These are phyloP conservation scores for Tetrapisispora arboricola DNA, from an alignment of 805 yeast genomes.

Conservation along the genomic window DNA sequence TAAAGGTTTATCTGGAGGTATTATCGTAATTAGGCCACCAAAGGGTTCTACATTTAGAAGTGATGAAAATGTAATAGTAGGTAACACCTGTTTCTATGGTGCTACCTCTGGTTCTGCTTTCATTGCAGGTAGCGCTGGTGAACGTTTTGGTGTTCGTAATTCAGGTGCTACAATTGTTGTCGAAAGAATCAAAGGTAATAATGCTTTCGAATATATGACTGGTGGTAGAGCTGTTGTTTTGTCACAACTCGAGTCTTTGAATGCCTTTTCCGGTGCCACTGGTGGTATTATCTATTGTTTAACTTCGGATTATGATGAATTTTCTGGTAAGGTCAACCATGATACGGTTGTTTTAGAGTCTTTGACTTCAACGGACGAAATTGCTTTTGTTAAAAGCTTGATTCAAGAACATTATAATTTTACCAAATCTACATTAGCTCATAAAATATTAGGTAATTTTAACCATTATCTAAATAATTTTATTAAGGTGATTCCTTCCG, in stretches of 20 bases:
- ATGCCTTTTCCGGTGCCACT: constrained; percentile 88
- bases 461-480: constrained; percentile 80
- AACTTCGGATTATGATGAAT: constrained; percentile 84
- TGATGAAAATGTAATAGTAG: constrained; percentile 91
- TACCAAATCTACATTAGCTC: constrained; percentile 88
- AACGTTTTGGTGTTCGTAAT: constrained; percentile 95
- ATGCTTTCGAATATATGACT: constrained; percentile 98
- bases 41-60: constrained; percentile 74
- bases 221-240: constrained; percentile 96
- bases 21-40: constrained; percentile 87
- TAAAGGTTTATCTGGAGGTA: constrained; percentile 94
- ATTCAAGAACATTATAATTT: constrained; percentile 93
- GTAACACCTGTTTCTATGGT: constrained; percentile 96
- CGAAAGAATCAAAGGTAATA: constrained; percentile 91
- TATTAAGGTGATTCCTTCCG: constrained; percentile 87
- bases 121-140: constrained; percentile 96
- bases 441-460: constrained; percentile 71
- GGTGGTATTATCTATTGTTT: constrained; percentile 98
- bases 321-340: constrained; percentile 63
- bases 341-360: constrained; percentile 73
- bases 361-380: constrained; percentile 79
- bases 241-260: constrained; percentile 86
- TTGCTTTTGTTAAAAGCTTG: constrained; percentile 86
- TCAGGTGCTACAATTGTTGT: constrained; percentile 96
- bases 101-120: constrained; percentile 93